Evolutionary conservation across 108 stramenopile species (phyloP).

Genomic region (Craspedostauros australis): DNA sequence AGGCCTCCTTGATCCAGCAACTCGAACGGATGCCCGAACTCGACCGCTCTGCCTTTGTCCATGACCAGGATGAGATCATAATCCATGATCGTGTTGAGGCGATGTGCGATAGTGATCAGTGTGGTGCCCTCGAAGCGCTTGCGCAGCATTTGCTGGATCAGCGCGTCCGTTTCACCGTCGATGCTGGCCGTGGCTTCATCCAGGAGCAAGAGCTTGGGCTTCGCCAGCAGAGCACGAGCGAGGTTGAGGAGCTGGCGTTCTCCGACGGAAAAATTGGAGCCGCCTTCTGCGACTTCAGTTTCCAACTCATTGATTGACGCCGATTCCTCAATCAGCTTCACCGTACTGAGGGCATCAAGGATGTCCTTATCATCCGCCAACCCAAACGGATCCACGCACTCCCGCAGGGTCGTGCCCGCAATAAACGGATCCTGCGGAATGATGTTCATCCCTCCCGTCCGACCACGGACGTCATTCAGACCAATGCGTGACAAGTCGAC

Average conservation of each 20-base stretch:
- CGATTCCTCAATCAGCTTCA: too few relatives aligned
- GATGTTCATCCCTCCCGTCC: slow-evolving; percentile 70
- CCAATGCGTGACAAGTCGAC: slow-evolving; percentile 61
- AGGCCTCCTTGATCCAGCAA: slow-evolving; percentile 63
- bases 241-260: slow-evolving; percentile 89
- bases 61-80: slow-evolving; percentile 88
- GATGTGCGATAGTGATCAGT: slow-evolving; percentile 88
- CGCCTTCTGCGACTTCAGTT: slow-evolving; percentile 73
- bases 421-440: slow-evolving; percentile 96
- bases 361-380: slow-evolving; percentile 58
- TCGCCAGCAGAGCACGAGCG: slow-evolving; percentile 78
- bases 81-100: slow-evolving; percentile 93
- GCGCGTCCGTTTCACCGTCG: slow-evolving; percentile 76
- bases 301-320: too few relatives aligned
- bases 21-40: slow-evolving; percentile 76
- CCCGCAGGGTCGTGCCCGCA: slow-evolving; percentile 85
- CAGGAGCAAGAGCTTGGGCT: slow-evolving; percentile 63
- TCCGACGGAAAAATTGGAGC: slow-evolving; percentile 83
- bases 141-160: slow-evolving; percentile 86
- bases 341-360: slow-evolving; percentile 65
- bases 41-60: slow-evolving; percentile 78
- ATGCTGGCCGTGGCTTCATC: slow-evolving; percentile 76
- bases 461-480: slow-evolving; percentile 73
- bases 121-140: slow-evolving; percentile 79
- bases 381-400: slow-evolving; percentile 90